A percentile compares a stretch with the other conserved stretches of the same genome.
phyloP scores from a whole-genome alignment of 2,329 filamentous ascomycete genomes.

The Fusarium sp. region DNA sequence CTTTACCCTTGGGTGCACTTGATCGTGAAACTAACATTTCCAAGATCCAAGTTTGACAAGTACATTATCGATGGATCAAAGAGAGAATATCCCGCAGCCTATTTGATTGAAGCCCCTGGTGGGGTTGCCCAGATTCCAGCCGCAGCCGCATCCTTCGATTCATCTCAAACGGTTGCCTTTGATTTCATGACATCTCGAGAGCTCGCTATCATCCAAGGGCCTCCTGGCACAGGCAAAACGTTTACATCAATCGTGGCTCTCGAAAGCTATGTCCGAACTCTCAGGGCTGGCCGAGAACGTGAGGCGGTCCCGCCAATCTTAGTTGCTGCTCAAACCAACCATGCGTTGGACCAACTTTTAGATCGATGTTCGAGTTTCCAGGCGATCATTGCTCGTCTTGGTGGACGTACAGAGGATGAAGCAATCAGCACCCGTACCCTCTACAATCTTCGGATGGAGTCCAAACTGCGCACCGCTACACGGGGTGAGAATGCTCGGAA shows the following conservation, averaged over 20 bases:
- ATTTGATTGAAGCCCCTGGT: conserved; percentile 40
- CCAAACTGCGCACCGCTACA: conserved; percentile 14
- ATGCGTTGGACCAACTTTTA: conserved; percentile 87
- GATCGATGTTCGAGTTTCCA: conserved; percentile 67
- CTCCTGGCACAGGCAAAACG: conserved; percentile 82
- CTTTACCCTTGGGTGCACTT: conserved; percentile 38
- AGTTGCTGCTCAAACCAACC: conserved; percentile 88
- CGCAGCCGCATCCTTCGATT: conserved; percentile 65
- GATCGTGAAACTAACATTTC: conserved; percentile 1
- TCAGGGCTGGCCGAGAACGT: conserved; percentile 59
- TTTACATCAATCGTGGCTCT: conserved; percentile 82
- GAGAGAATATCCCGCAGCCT: conserved; percentile 48
- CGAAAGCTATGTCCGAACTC: conserved; percentile 59
- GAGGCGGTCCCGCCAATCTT: conserved; percentile 69
- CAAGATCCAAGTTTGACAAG: conserved; percentile 70
- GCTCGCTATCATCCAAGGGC: conserved; percentile 84
- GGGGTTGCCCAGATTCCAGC: conserved; percentile 9
- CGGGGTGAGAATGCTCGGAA: conserved; percentile 31
- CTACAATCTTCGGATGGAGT: conserved; percentile 66
- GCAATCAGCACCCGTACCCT: conserved; percentile 75
- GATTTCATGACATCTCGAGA: conserved; percentile 77
- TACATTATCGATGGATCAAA: conserved; percentile 67
- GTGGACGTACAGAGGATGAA: conserved; percentile 75
- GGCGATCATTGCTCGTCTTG: conserved; percentile 69
- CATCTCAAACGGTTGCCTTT: conserved; percentile 77